Evolutionary conservation across 2,329 filamentous ascomycete species (phyloP), one percentile per base, ranked within the genome.

Genomic region (Neonectria sp.): DNA sequence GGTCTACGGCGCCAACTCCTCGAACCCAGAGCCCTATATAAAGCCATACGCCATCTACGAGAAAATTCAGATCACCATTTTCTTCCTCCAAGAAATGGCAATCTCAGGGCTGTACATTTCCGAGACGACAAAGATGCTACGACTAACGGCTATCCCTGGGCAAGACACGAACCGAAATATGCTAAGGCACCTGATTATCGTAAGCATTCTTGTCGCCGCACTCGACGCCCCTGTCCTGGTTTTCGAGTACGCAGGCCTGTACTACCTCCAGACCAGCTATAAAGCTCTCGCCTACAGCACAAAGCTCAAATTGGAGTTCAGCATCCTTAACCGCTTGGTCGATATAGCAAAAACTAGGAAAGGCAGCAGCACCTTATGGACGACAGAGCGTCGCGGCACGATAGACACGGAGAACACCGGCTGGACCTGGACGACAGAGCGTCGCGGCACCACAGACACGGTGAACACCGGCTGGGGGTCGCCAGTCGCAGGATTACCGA

Each of bases 51-150:
- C 81, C 13, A 76, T 86, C 56, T 76, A 86, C 78, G 87, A 89
- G 70, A 86, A 86, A 73, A 81, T 89, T 24, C 86, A 89, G 71
- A 84, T 89, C 75, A 86, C 85, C 6, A 80, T 86, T 5, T 89
- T 89, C 72, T 88, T 85, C 71, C 60, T 88, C 17, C 87, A 89
- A 71, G 87, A 89, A 65, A 80, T 85, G 55, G 80, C 87, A 65
- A 82, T 89, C 58, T 88, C 86, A 1, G 80, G 79, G 0, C 76
- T 88, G n/a, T 89, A 88, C 74, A 88, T 89, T 63, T 79, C 77
- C 74, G 85, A 88, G 68, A 86, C 87, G 0, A 75, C 84, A 62
- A 83, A 81, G 31, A 40, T 40, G 37, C 37, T 40, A 3, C 17
- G 37, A 15, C n/a, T 40, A 2, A 40, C 13, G 13, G 5, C 37